phyloP scores from a whole-genome alignment of 768 basidiomycete species.

The Crepidotus variabilis region DNA sequence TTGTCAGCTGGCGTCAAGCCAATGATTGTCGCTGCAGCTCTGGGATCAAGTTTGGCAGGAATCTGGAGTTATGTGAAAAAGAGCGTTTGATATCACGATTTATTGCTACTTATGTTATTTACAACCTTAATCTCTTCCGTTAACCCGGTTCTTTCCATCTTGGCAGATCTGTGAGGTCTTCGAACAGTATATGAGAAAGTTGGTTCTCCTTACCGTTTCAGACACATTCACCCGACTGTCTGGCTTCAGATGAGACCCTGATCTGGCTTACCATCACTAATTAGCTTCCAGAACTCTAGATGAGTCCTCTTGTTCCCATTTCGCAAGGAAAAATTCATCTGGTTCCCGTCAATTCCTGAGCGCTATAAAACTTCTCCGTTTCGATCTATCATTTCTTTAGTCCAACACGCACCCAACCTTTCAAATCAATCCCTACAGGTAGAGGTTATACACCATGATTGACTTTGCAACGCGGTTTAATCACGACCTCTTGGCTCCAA shows the following conservation, averaged over 20 bases:
- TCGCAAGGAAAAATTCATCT: constrained; percentile 16
- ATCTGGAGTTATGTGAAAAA: constrained; percentile 95
- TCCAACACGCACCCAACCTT: not conserved
- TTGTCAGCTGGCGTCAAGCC: constrained; percentile 86
- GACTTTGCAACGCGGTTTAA: not conserved
- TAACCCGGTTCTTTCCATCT: constrained; percentile 39
- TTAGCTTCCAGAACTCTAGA: constrained; percentile 45
- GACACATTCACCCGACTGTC: constrained; percentile 34
- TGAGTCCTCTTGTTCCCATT: constrained; percentile 30
- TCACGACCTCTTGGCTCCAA: not conserved
- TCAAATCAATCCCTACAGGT: not conserved
- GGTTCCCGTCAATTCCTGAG: constrained; percentile 26
- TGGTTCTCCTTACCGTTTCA: constrained; percentile 18
- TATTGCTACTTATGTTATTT: constrained; percentile 37
- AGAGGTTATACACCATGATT: not conserved
- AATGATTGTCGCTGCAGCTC: constrained; percentile 81
- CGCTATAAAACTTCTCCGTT: constrained; percentile 40
- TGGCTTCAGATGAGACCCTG: constrained; percentile 41
- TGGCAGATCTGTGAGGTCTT: constrained; percentile 40
- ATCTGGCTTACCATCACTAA: constrained; percentile 41
- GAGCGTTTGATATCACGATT: constrained; percentile 60
- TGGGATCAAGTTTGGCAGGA: constrained; percentile 88
- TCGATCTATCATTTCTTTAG: constrained; percentile 15
- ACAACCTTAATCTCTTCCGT: constrained; percentile 45
- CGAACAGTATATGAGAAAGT: constrained; percentile 26